phyloP scores from a whole-genome alignment of 805 yeast species.

The Saturnispora serradocipensis region DNA sequence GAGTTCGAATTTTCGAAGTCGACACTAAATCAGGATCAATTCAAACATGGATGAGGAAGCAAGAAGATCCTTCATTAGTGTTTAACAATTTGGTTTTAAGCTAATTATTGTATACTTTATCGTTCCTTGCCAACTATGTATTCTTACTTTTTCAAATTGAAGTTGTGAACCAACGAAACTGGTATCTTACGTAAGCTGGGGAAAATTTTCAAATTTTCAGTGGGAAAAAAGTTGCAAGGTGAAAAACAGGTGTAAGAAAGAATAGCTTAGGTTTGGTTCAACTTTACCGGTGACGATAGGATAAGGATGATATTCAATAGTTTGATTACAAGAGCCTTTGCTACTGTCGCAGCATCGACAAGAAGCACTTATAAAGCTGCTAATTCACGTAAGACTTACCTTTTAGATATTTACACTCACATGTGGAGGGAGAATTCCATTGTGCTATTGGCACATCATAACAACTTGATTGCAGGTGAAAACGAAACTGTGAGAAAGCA shows the following conservation, averaged over 20 bases:
- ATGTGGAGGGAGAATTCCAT: slow-evolving; percentile 61
- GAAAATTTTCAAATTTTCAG: neutral
- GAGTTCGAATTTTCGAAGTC: slow-evolving; percentile 64
- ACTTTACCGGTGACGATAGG: neutral
- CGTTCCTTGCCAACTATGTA: neutral
- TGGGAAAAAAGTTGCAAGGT: neutral
- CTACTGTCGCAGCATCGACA: slow-evolving; percentile 6
- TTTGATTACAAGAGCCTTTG: slow-evolving; percentile 5
- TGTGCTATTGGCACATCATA: slow-evolving; percentile 74
- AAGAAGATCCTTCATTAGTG: slow-evolving; percentile 37
- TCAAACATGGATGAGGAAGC: slow-evolving; percentile 65
- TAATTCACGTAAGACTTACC: slow-evolving; percentile 74
- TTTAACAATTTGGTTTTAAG: slow-evolving; percentile 4
- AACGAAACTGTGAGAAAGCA: slow-evolving; percentile 54
- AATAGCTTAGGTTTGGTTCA: neutral
- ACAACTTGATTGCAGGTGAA: slow-evolving; percentile 65
- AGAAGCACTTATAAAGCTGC: slow-evolving; percentile 44
- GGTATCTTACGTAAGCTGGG: neutral
- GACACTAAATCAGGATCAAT: slow-evolving; percentile 42
- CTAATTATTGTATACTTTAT: neutral
- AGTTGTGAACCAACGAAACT: neutral
- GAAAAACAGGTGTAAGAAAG: neutral
- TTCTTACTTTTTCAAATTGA: neutral
- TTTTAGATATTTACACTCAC: slow-evolving; percentile 71
- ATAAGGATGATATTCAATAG: neutral